phyloP scores from a whole-genome alignment of 1,284 basidiomycete genomes.

The Ceratobasidium sp. region DNA sequence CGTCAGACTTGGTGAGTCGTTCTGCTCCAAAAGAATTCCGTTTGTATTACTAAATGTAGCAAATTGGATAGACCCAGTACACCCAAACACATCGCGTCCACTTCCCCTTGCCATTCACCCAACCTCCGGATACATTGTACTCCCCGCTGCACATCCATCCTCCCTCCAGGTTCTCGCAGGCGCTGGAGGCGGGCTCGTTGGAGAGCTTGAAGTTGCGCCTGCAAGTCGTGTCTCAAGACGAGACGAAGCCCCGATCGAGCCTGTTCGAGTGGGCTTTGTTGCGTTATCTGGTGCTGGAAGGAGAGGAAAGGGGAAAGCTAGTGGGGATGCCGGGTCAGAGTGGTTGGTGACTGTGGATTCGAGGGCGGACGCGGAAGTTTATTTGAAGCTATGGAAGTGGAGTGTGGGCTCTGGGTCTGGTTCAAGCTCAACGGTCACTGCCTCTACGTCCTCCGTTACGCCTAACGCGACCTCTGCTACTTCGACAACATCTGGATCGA shows the following conservation, averaged over 20 bases:
- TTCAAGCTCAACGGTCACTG: constrained; percentile 45
- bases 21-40: neutral
- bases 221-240: constrained; percentile 90
- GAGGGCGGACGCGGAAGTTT: constrained; percentile 75
- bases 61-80: constrained; percentile 6
- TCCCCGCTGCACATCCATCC: constrained; percentile 94
- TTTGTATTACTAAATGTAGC: constrained; percentile 5
- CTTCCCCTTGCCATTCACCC: constrained; percentile 79
- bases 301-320: constrained; percentile 46
- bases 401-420: constrained; percentile 57
- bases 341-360: constrained; percentile 96
- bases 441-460: neutral
- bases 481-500: constrained; percentile 7
- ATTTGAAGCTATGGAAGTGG: constrained; percentile 94
- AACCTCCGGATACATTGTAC: constrained; percentile 77
- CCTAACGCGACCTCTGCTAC: constrained; percentile 50
- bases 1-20: constrained; percentile 75
- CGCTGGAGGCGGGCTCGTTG: constrained; percentile 73
- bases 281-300: constrained; percentile 64
- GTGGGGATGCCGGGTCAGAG: neutral
- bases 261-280: constrained; percentile 78
- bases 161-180: constrained; percentile 93
- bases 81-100: constrained; percentile 45
- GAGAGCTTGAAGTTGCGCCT: constrained; percentile 92
- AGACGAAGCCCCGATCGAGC: constrained; percentile 82